phyloP scores from a whole-genome alignment of 805 yeast genomes.

The Candida coleopterorum region DNA sequence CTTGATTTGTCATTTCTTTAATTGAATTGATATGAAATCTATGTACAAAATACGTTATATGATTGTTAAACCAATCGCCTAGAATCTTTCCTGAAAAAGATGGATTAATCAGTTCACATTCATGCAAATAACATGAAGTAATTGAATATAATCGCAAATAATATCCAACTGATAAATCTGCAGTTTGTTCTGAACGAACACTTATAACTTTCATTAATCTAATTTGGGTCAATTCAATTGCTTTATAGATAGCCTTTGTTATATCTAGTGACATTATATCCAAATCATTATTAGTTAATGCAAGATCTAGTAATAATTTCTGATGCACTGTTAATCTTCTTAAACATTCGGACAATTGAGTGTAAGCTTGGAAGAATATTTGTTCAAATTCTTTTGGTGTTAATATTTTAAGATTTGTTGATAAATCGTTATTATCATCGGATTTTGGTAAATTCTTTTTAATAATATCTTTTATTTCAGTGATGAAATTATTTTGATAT shows the following conservation, averaged over 20 bases:
- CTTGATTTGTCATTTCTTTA: conserved; percentile 39
- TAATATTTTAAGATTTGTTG: conserved; percentile 50
- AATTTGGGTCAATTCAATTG: conserved; percentile 67
- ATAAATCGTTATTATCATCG: conserved; percentile 19
- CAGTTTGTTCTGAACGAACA: conserved; percentile 70
- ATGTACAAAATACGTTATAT: conserved; percentile 54
- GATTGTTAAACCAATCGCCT: conserved; percentile 62
- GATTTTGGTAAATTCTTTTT: conserved; percentile 55
- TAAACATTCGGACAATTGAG: conserved; percentile 65
- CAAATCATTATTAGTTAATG: conserved; percentile 33
- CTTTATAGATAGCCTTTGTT: conserved; percentile 56
- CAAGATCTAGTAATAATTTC: conserved; percentile 68
- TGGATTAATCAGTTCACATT: conserved; percentile 74
- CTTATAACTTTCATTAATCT: conserved; percentile 73
- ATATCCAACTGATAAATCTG: conserved; percentile 50
- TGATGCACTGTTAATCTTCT: conserved; percentile 75
- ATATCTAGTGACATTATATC: conserved; percentile 63
- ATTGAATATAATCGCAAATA: conserved; percentile 66
- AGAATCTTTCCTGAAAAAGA: conserved; percentile 56
- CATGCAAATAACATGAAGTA: conserved; percentile 65
- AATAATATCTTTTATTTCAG: conserved; percentile 70
- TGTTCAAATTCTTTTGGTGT: conserved; percentile 70
- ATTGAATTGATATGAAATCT: conserved; percentile 51
- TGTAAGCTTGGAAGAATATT: conserved; percentile 58
- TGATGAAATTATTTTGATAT: conserved; percentile 64